A percentile compares a stretch with the other conserved stretches of the same genome.
These are phyloP conservation scores for Eucalyptus marginata DNA, from an alignment of 345 rosid genomes.

Conservation along the genomic window DNA sequence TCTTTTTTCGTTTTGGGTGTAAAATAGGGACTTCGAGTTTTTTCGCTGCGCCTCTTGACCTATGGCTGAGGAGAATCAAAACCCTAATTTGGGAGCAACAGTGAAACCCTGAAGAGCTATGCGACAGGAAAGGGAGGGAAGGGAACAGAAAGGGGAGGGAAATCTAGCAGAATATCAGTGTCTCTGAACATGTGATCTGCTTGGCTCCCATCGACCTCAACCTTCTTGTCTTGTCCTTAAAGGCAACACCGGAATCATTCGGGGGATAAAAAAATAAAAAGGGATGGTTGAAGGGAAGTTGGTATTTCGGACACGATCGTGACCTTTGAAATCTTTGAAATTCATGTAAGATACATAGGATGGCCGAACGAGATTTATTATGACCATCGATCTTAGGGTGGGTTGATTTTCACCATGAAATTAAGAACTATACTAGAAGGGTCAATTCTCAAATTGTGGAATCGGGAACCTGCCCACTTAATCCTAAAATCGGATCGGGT, in stretches of 20 bases:
- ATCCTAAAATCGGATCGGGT: accelerated
- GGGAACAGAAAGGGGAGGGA: neutral
- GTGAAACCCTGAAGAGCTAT: neutral
- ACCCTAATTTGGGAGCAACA: neutral
- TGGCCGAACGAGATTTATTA: neutral
- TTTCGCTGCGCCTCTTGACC: neutral
- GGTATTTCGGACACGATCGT: neutral
- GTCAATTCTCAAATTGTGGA: accelerated
- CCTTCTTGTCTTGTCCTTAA: neutral
- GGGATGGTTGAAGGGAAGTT: neutral
- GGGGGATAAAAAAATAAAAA: neutral
- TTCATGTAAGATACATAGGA: neutral
- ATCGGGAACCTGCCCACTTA: accelerated
- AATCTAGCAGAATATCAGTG: neutral
- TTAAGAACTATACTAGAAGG: accelerated
- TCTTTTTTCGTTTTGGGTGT: neutral
- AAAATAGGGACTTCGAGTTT: neutral
- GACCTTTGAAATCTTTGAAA: neutral
- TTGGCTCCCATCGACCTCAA: neutral
- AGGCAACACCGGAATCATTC: neutral
- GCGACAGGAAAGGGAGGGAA: neutral
- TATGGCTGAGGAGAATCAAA: neutral
- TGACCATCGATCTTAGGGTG: accelerated
- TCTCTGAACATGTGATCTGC: neutral
- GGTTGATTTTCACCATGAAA: neutral